Evolutionary conservation across 371 early-diverging fungal genomes (phyloP).

Genomic region (Capillidium heterosporum): DNA sequence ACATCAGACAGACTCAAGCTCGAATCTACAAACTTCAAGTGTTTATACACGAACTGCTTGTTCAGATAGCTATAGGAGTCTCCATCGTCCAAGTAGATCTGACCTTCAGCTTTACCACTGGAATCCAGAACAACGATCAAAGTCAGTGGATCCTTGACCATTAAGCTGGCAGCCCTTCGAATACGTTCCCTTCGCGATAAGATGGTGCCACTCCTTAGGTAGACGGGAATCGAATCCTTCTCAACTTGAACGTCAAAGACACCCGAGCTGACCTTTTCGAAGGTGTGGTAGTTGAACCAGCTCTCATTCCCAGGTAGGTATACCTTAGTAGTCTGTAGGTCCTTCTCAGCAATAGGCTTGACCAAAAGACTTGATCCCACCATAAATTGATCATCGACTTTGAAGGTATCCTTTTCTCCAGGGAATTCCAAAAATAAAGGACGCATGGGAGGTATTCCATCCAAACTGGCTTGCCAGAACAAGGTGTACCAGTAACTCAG

Average conservation of each 20-base stretch:
- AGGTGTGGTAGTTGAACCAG: conserved; percentile 64
- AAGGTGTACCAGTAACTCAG: conserved; percentile 71
- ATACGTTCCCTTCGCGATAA: conserved; percentile 69
- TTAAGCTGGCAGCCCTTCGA: conserved; percentile 63
- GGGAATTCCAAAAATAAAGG: conserved; percentile 70
- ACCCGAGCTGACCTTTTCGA: conserved; percentile 21
- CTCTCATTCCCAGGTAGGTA: conserved; percentile 45
- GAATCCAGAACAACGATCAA: conserved; percentile 58
- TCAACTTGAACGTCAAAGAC: conserved; percentile 31
- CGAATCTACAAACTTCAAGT: conserved; percentile 19
- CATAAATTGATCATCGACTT: conserved; percentile 67
- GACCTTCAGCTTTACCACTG: conserved; percentile 45
- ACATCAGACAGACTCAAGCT: conserved; percentile 13
- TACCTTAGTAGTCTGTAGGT: conserved; percentile 27
- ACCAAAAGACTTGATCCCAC: conserved; percentile 56
- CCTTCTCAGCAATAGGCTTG: conserved; percentile 46
- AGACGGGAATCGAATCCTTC: conserved; percentile 60
- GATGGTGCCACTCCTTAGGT: conserved; percentile 72
- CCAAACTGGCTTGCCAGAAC: conserved; percentile 42
- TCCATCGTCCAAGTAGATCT: conserved; percentile 84
- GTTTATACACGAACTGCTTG: conserved; percentile 34
- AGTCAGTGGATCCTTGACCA: conserved; percentile 80
- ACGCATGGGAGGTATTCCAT: conserved; percentile 58
- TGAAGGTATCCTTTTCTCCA: conserved; percentile 44
- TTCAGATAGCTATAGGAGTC: conserved; percentile 46